Conservation (phyloP, 2,329 filamentous ascomycete species). For the Microcyclosporella mali region DNA sequence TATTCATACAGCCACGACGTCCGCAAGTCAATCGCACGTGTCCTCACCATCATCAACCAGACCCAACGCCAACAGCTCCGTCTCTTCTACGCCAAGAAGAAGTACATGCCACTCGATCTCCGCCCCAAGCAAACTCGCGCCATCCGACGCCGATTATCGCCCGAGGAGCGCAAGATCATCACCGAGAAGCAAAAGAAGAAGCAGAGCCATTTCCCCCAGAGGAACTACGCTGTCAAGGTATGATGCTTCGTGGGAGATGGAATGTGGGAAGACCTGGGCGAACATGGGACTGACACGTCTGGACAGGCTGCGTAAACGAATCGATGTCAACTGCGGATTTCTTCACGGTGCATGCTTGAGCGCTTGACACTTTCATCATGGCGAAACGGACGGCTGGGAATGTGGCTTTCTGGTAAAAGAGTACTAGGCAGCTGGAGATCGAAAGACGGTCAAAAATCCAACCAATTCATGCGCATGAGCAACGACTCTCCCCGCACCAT, state of each 20-base stretch:
- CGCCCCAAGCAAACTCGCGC: conserved; percentile 97
- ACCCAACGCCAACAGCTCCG: conserved; percentile 98
- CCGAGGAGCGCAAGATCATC: conserved; percentile 76
- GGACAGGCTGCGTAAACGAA: conserved; percentile 12
- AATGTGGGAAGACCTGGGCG: background rate
- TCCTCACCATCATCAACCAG: conserved; percentile 99
- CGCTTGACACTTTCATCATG: conserved; percentile 15
- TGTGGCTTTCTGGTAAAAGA: conserved; percentile 12
- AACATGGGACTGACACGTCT: conserved; percentile 6
- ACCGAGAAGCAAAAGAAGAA: conserved; percentile 98
- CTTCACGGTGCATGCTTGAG: conserved; percentile 18
- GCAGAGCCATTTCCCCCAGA: conserved; percentile 90
- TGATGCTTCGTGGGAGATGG: conserved; percentile 15
- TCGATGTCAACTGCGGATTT: conserved; percentile 13
- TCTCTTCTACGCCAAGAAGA: conserved; percentile 99
- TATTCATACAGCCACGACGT: conserved; percentile 72
- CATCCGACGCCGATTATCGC: conserved; percentile 89
- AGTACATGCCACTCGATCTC: conserved; percentile 97
- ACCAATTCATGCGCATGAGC: conserved; percentile 12
- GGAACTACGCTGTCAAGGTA: conserved; percentile 99
- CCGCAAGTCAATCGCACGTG: conserved; percentile 98
- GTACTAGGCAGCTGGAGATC: conserved; percentile 15
- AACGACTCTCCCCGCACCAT: background rate
- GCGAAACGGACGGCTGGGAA: conserved; percentile 19
- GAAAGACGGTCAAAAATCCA: conserved; percentile 6